Evolutionary conservation across 192 early-diverging fungal genomes (phyloP).

Genomic region (Cladochytrium replicatum): DNA sequence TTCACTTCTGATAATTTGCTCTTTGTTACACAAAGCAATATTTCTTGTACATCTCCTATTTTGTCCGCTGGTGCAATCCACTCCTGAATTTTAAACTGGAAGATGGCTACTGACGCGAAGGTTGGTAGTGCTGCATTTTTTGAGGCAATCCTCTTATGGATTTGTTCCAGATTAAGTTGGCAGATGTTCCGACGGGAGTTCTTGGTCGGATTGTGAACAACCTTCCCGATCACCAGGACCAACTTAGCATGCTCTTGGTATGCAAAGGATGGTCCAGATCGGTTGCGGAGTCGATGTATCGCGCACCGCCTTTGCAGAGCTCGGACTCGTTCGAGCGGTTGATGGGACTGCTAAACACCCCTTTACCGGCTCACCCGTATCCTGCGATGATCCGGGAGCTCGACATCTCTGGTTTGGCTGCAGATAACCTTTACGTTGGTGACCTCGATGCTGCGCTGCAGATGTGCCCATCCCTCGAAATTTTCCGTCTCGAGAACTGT

Average conservation of each 20-base stretch:
- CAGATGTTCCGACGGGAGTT: constrained; percentile 1
- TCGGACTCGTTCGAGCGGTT: constrained; percentile 36
- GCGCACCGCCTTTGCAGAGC: constrained; percentile 28
- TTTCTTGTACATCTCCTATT: too few species aligned
- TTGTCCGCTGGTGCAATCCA: too few species aligned
- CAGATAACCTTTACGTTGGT: constrained; percentile 45
- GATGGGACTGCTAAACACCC: constrained; percentile 21
- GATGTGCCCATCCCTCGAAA: constrained; percentile 19
- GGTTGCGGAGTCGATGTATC: constrained; percentile 30
- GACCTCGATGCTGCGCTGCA: constrained; percentile 36
- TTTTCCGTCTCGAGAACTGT: constrained; percentile 37
- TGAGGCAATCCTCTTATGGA: too few species aligned
- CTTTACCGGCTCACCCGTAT: constrained; percentile 24
- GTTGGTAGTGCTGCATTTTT: too few species aligned
- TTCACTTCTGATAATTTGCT: too few species aligned
- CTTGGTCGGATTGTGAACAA: constrained; percentile 2
- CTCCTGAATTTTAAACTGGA: too few species aligned
- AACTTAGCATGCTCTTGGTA: constrained; percentile 15
- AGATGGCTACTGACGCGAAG: too few species aligned
- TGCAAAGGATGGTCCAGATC: constrained; percentile 24
- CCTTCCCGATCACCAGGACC: constrained; percentile 13
- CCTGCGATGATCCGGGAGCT: constrained; percentile 35
- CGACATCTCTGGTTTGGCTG: constrained; percentile 31
- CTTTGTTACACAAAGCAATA: too few species aligned
- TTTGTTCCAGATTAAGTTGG: background rate